Evolutionary conservation across 768 basidiomycete genomes (phyloP).

Genomic region (Floccularia luteovirens): DNA sequence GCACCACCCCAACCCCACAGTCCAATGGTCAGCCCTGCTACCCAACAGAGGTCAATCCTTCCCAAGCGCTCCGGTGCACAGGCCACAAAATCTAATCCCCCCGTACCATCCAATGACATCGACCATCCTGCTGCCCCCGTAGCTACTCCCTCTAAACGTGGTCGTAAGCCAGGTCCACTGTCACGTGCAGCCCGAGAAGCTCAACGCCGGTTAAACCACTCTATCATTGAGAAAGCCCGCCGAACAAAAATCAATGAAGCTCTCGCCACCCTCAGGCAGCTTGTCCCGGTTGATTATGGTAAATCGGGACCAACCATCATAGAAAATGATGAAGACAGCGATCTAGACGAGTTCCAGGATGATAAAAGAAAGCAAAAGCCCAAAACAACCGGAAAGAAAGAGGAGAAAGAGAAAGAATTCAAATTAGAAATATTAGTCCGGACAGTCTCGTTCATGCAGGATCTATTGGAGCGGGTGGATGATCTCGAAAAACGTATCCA

Average conservation of each 20-base stretch:
- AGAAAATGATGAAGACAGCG: conserved; percentile 26
- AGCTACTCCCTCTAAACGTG: conserved; percentile 41
- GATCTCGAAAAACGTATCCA: conserved; percentile 21
- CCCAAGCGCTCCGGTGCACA: conserved; percentile 10
- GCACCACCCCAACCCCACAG: conserved; percentile 5
- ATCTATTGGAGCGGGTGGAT: conserved; percentile 50
- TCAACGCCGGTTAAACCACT: conserved; percentile 89
- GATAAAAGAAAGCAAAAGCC: conserved; percentile 18
- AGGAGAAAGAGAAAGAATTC: conserved; percentile 77
- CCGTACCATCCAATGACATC: background rate
- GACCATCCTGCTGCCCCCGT: conserved; percentile 9
- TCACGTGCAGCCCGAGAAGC: conserved; percentile 78
- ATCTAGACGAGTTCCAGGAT: conserved; percentile 26
- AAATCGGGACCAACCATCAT: conserved; percentile 7
- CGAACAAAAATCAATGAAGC: conserved; percentile 96
- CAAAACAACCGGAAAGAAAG: conserved; percentile 31
- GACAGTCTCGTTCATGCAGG: conserved; percentile 73
- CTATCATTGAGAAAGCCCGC: conserved; percentile 88
- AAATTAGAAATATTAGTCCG: conserved; percentile 86
- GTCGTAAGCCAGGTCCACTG: conserved; percentile 66
- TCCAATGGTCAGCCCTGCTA: conserved; percentile 4
- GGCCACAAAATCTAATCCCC: conserved; percentile 1
- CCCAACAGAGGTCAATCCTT: conserved; percentile 14
- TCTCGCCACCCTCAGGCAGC: conserved; percentile 62
- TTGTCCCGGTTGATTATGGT: conserved; percentile 62